Base-by-base conservation (phyloP, 371 early-diverging fungal species). In the Actinomortierella wolfii region DNA sequence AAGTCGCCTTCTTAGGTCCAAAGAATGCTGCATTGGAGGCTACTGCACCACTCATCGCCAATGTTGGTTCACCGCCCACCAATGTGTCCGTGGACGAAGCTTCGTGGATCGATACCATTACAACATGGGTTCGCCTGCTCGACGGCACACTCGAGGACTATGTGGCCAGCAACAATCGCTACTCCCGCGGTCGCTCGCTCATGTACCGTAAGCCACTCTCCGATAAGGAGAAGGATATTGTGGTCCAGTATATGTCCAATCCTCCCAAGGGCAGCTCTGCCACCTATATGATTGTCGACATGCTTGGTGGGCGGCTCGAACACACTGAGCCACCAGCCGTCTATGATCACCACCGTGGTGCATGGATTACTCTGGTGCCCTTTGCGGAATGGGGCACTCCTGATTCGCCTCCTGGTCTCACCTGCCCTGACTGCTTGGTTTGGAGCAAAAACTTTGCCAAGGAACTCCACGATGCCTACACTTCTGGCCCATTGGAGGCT, bases 331-430 rank as follows among this genome's bases (percentile, higher is more conserved):
- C 11, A 4, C 34, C 34, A 4, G 67, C 70, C 4, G 64, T 70
- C 45, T 73, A 66, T 49, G 47, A 47, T 21, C 50, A 65, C 44
- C 73, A 73, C 52, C 76, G 71, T 24, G 43, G 63, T 43, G 67
- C 67, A 20, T 61, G 60, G 29, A 51, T 56, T 11, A 70, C 61
- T 51, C 57, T 76, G 55, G 76, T 70, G 56, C 67, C 70, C 54
- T 64, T 70, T 2, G 57, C 53, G 20, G 71, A 70, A 11, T 76
- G 76, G 76, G 66, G 62, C 28, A 53, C 49, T 11, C 34, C 34
- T 2, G 67, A 73, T 24, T 34, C 34, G 34, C 7, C 7, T 34
- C 34, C 34, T 34, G 34, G 34, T 34, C 34, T 34, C 7, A 34
- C 34, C 7, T 76, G 76, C 54, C 29, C 55, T 23, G 41, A n/a